Evolutionary conservation across 768 basidiomycete genomes (phyloP).

Genomic region (Kondoa subrosea): DNA sequence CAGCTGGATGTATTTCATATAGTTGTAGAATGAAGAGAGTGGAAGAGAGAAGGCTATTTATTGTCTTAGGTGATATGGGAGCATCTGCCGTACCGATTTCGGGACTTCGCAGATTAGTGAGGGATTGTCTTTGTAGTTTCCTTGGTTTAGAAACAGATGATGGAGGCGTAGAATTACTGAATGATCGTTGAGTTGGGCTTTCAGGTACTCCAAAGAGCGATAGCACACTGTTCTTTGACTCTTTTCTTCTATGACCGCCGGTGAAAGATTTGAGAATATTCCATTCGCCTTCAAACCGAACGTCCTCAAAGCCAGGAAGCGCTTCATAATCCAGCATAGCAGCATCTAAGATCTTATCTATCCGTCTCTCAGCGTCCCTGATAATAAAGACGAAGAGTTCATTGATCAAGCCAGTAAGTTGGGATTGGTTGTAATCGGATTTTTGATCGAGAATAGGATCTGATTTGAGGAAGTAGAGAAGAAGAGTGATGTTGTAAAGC

Average conservation of each 20-base stretch:
- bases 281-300: slow-evolving; percentile 96
- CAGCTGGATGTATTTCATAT: slow-evolving; percentile 61
- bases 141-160: not conserved
- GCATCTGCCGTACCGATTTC: slow-evolving; percentile 30
- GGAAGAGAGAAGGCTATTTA: slow-evolving; percentile 67
- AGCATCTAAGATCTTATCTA: slow-evolving; percentile 69
- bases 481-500: slow-evolving; percentile 76
- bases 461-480: slow-evolving; percentile 60
- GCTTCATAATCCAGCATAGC: slow-evolving; percentile 68
- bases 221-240: slow-evolving; percentile 16
- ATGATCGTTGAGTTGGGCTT: slow-evolving; percentile 6
- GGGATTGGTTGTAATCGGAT: slow-evolving; percentile 40
- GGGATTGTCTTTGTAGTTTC: not conserved
- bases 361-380: slow-evolving; percentile 69
- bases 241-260: slow-evolving; percentile 29
- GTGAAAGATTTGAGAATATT: slow-evolving; percentile 34
- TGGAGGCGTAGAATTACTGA: not conserved
- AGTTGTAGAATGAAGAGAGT: slow-evolving; percentile 65
- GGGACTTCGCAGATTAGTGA: not conserved
- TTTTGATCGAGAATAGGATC: slow-evolving; percentile 28
- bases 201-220: not conserved
- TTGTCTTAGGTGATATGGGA: slow-evolving; percentile 36
- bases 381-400: slow-evolving; percentile 95
- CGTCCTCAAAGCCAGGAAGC: slow-evolving; percentile 51
- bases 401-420: slow-evolving; percentile 79